Evolutionary conservation across 208 protist genomes (phyloP).

Genomic region (Crithidia sp.): DNA sequence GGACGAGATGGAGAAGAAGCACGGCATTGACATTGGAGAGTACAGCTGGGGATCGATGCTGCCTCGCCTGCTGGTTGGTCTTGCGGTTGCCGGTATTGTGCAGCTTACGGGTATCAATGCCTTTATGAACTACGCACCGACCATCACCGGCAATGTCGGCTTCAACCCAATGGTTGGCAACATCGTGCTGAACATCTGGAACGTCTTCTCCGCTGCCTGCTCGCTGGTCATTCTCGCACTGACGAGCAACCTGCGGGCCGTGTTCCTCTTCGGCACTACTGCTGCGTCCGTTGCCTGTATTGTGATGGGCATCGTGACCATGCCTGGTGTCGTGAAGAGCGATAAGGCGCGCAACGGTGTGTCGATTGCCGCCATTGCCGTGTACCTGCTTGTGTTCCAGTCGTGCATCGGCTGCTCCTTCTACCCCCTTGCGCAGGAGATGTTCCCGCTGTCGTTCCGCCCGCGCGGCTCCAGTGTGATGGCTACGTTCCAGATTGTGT

Average conservation of each 20-base stretch:
- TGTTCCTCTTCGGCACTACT: conserved; percentile 60
- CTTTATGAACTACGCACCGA: conserved; percentile 87
- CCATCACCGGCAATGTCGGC: conserved; percentile 67
- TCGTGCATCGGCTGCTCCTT: conserved; percentile 76
- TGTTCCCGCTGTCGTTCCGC: conserved; percentile 82
- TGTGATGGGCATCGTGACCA: conserved; percentile 67
- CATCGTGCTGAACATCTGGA: conserved; percentile 85
- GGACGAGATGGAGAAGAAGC: conserved; percentile 23
- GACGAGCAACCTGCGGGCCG: conserved; percentile 62
- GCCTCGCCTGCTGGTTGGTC: conserved; percentile 45
- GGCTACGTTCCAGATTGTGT: conserved; percentile 71
- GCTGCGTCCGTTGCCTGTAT: conserved; percentile 63
- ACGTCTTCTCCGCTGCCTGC: conserved; percentile 75
- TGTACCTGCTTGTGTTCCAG: conserved; percentile 82
- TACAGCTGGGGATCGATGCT: conserved; percentile 57
- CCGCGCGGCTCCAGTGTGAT: conserved; percentile 64
- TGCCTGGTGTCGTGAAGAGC: conserved; percentile 61
- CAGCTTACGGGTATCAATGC: conserved; percentile 87
- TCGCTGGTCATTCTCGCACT: conserved; percentile 60
- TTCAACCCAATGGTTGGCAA: conserved; percentile 68
- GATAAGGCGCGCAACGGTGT: conserved; percentile 60
- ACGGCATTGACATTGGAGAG: conserved; percentile 27
- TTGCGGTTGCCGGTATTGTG: conserved; percentile 52
- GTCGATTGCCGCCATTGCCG: conserved; percentile 70
- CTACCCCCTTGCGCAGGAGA: conserved; percentile 76